Evolutionary conservation across 768 basidiomycete species (phyloP).

Genomic region (Pholiota molesta): DNA sequence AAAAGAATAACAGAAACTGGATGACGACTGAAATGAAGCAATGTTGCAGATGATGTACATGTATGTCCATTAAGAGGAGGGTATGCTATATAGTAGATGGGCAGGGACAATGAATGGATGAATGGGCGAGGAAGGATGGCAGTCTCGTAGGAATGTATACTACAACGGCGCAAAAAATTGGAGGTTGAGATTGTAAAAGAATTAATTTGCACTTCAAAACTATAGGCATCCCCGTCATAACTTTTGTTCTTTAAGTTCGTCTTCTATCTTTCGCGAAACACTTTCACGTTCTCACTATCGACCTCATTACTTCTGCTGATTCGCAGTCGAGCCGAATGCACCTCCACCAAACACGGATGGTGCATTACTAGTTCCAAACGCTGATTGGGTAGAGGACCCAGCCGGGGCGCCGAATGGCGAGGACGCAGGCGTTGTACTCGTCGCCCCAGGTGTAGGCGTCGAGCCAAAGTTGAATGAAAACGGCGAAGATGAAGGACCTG

Average conservation of each 20-base stretch:
- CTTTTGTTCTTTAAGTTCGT: neutral
- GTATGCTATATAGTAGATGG: slow-evolving; percentile 9
- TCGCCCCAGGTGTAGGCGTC: slow-evolving; percentile 1
- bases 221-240: neutral
- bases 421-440: slow-evolving; percentile 25
- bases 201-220: neutral
- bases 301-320: slow-evolving; percentile 6
- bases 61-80: slow-evolving; percentile 13
- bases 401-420: slow-evolving; percentile 30
- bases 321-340: neutral
- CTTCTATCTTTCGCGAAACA: no score
- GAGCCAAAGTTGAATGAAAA: slow-evolving; percentile 27
- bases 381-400: slow-evolving; percentile 3
- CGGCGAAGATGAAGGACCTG: slow-evolving; percentile 11
- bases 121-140: neutral
- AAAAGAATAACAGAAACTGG: no score
- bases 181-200: neutral
- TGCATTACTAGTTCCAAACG: slow-evolving; percentile 4
- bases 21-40: no score
- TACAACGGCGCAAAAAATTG: slow-evolving; percentile 4
- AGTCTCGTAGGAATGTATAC: neutral
- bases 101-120: neutral
- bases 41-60: slow-evolving; percentile 2
- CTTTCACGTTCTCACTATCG: neutral
- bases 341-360: neutral